Evolutionary conservation across 352 stramenopile genomes (phyloP), one percentile per base, ranked within the genome.

Genomic region (Plasmopara viticola): DNA sequence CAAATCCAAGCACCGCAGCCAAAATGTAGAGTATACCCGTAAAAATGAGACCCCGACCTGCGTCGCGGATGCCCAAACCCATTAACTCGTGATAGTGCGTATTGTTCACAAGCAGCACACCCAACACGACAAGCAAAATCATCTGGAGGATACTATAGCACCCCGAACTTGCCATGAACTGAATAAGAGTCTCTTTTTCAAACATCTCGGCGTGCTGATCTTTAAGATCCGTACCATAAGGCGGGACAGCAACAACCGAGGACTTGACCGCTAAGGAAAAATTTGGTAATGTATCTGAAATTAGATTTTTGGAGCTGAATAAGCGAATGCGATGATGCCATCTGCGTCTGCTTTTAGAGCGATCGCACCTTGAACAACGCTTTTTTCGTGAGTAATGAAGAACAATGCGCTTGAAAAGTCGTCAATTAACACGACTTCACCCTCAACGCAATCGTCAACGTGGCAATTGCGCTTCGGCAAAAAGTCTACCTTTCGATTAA

Each of bases 101-200:
- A 43, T 83, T 83, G 18, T 60, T 51, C 9, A 74, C 57, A 13
- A 87, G 61, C 34, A 86, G 15, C 1, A 63, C 69, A 2, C 78
- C 78, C 14, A 88, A 53, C 2, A 69, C 51, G 34, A 84, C 37
- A 13, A 88, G 72, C 40, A 78, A 46, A 39, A 87, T 58, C 49
- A 60, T 83, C 17, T 88, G 75, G 13, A 88, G 55, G 50, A 86
- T 48, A 33, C 73, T 78, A 58, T 78, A 88, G 63, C 71, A 88
- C 1, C 72, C 72, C 5, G 71, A 74, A 17, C 70, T 73, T 6
- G 66, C 60, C 50, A 88, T 56, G 48, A 76, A 82, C 54, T 85
- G 74, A 34, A 86, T 60, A 48, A 88, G 65, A 38, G 62, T 83
- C 59, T 83, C 75, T 48, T 88, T 86, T 38, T 72, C 52, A 43